Evolutionary conservation across 495 filamentous ascomycete genomes (phyloP).

Genomic region (Penicillium bovifimosum): DNA sequence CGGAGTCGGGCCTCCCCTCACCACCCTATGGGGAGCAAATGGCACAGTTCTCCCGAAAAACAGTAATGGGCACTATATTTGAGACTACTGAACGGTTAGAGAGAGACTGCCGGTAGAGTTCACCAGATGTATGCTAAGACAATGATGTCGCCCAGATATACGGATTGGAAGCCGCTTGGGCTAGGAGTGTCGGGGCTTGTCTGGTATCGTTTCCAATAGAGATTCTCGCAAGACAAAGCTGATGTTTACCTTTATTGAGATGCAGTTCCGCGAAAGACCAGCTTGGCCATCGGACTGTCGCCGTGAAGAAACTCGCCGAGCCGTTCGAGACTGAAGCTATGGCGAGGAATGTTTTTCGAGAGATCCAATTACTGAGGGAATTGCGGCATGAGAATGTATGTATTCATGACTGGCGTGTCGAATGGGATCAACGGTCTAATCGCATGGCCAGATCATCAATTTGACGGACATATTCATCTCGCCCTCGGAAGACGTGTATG

Average conservation of each 20-base stretch:
- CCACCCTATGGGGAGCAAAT: constrained; percentile 40
- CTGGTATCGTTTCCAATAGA: constrained; percentile 58
- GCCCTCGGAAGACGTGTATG: constrained; percentile 95
- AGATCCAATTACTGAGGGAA: constrained; percentile 93
- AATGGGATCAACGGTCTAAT: constrained; percentile 11
- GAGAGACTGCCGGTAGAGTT: background rate
- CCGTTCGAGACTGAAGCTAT: constrained; percentile 94
- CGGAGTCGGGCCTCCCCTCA: background rate
- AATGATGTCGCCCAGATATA: constrained; percentile 57
- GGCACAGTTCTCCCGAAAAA: constrained; percentile 94
- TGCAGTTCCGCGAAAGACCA: constrained; percentile 88
- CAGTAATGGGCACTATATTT: constrained; percentile 96
- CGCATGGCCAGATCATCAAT: constrained; percentile 75
- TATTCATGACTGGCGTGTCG: background rate
- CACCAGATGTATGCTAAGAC: constrained; percentile 2
- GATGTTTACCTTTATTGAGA: background rate
- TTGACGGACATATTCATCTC: constrained; percentile 99
- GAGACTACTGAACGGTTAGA: constrained; percentile 94
- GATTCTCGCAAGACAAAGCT: background rate
- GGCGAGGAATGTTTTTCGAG: constrained; percentile 91
- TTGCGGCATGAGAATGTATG: constrained; percentile 90
- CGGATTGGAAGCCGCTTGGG: constrained; percentile 90
- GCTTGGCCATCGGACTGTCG: constrained; percentile 83
- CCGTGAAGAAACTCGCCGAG: constrained; percentile 99
- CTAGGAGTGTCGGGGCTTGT: constrained; percentile 98